phyloP scores from a whole-genome alignment of 768 basidiomycete species.

The Amanita rubescens region DNA sequence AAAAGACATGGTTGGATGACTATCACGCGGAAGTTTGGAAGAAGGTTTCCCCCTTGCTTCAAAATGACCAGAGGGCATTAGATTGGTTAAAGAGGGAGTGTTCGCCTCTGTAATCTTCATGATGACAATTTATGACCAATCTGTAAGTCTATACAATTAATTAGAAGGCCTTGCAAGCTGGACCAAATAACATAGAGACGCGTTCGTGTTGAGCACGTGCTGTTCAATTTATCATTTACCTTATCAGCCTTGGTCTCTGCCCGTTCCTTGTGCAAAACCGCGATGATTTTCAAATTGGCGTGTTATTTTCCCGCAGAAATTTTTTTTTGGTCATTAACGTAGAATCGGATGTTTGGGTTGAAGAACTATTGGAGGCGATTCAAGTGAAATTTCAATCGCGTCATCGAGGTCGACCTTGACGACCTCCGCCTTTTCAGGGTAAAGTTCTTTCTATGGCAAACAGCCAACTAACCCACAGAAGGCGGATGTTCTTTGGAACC shows the following conservation, averaged over 20 bases:
- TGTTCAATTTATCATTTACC: too few species aligned
- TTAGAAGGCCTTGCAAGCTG: too few species aligned
- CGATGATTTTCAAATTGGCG: slow-evolving; percentile 9
- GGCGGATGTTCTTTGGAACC: slow-evolving; percentile 10
- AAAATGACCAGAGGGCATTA: slow-evolving; percentile 51
- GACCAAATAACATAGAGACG: too few species aligned
- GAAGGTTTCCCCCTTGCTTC: slow-evolving; percentile 67
- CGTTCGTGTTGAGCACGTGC: too few species aligned
- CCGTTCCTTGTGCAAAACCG: too few species aligned
- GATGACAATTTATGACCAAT: not conserved
- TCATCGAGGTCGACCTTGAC: not conserved
- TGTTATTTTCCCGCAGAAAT: slow-evolving; percentile 13
- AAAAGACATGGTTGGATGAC: slow-evolving; percentile 73
- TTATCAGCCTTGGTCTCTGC: too few species aligned
- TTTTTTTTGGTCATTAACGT: slow-evolving; percentile 8
- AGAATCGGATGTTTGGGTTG: slow-evolving; percentile 3
- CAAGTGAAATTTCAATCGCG: slow-evolving; percentile 4
- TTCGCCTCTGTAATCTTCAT: slow-evolving; percentile 22
- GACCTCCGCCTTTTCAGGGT: slow-evolving; percentile 15
- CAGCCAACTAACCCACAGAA: slow-evolving; percentile 11
- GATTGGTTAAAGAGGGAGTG: slow-evolving; percentile 61
- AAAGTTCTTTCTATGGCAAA: slow-evolving; percentile 9
- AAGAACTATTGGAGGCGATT: slow-evolving; percentile 7
- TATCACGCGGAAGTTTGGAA: slow-evolving; percentile 75
- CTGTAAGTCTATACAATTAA: not conserved